Evolutionary conservation across 306 rosid species (phyloP).

Genomic region (Ochetophila trinervis): DNA sequence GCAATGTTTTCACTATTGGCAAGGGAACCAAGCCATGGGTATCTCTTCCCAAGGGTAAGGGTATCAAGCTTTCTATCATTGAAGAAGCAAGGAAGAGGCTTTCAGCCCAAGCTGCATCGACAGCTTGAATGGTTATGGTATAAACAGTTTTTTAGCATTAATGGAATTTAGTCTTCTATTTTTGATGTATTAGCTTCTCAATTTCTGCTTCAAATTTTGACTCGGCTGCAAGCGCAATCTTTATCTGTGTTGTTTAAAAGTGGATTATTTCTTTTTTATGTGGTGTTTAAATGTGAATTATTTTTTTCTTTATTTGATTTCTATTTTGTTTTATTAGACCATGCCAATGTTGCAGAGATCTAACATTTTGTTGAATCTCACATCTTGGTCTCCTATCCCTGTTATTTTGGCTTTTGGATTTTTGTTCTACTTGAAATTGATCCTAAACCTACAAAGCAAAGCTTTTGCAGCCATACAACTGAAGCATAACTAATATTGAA

Average conservation of each 20-base stretch:
- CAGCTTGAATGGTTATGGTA: slow-evolving; percentile 34
- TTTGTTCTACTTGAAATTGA: too few relatives aligned
- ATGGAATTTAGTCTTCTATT: not conserved
- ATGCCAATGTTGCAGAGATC: too few relatives aligned
- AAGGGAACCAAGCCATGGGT: slow-evolving; percentile 78
- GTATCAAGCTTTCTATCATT: slow-evolving; percentile 70
- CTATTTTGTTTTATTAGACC: too few relatives aligned
- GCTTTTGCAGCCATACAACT: too few relatives aligned
- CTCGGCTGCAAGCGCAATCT: too few relatives aligned
- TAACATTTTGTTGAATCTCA: too few relatives aligned
- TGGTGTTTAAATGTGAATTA: not conserved
- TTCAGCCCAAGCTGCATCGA: slow-evolving; percentile 50
- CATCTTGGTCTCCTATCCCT: too few relatives aligned
- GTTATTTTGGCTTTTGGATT: too few relatives aligned
- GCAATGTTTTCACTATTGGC: slow-evolving; percentile 65
- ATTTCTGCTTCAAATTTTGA: slow-evolving; percentile 1
- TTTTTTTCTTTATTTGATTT: too few relatives aligned
- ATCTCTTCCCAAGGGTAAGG: slow-evolving; percentile 85
- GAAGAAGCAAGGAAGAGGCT: slow-evolving; percentile 82
- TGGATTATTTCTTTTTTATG: not conserved
- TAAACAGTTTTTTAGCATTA: slow-evolving; percentile 13
- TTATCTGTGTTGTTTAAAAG: not conserved
- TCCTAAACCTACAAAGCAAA: too few relatives aligned
- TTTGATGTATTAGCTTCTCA: not conserved
- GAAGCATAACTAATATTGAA: too few relatives aligned